Evolutionary conservation across 805 yeast species (phyloP), one percentile per base, ranked within the genome.

Genomic region (Sungouiella blattae): DNA sequence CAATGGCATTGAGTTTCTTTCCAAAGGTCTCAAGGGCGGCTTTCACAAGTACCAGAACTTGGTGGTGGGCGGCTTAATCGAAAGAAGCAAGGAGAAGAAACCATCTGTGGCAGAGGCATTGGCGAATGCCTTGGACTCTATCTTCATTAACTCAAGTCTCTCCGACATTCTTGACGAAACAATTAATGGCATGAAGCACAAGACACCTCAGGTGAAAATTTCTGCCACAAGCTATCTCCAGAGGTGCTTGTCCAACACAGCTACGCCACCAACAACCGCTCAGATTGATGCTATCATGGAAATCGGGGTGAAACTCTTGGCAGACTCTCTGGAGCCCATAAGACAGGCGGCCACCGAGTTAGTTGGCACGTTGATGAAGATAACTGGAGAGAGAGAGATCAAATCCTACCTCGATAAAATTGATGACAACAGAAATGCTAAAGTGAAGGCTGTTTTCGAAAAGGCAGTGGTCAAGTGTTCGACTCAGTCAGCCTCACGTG

Each of bases 11-110:
- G 77, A 71, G 36, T 58, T 59, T 20, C 55, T 91, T 22, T 84
- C 87, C 1, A 70, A 69, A 20, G 95, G 95, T 1, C 64, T 93
- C 30, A 69, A 80, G 36, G 46, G 56, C 1, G 66, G 63, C 4
- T 87, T 86, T 51, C 69, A 64, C 15, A 72, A 65, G 41, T 83
- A 83, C 55, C 72, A 67, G 28, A 39, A 65, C 1, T 49, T 70
- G 1, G 71, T 86, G 2, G 63, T 87, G 17, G 58, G 62, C 2
- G 80, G 93, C 0, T 58, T 85, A 38, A 59, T 93, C 28, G 96
- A 87, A 46, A 73, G 97, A 48, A 76, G 86, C 11, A 89, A 87
- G 53, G 98, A 93, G 56, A 88, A 85, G 65, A 91, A 91, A 52
- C 80, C 75, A 17, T 65, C 81, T 3, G 93, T 87, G 0, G 65